Evolutionary conservation across 441 rosid species (phyloP).

Genomic region (Populus hybrid): DNA sequence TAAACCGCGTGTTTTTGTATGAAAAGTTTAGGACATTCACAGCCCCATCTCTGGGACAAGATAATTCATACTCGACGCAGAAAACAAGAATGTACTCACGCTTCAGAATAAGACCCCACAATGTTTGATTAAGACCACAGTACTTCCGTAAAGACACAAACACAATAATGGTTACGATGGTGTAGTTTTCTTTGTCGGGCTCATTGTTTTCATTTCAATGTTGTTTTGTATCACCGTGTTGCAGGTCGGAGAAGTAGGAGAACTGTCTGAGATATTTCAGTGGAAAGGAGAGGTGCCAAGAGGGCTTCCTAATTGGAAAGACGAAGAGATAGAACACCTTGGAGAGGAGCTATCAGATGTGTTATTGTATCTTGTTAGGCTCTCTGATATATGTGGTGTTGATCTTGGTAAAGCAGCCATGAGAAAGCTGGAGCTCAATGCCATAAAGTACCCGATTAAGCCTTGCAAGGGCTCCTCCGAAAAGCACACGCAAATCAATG

Average conservation of each 20-base stretch:
- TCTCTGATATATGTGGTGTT: constrained; percentile 36
- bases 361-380: constrained; percentile 37
- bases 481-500: constrained; percentile 2
- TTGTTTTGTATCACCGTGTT: neutral
- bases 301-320: constrained; percentile 38
- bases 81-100: neutral
- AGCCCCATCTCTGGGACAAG: neutral
- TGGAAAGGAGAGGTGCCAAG: constrained; percentile 42
- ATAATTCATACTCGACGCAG: neutral
- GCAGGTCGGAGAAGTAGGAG: constrained; percentile 40
- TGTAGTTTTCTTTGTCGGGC: neutral
- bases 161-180: neutral
- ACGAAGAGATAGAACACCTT: constrained; percentile 30
- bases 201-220: neutral
- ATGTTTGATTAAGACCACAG: neutral
- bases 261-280: constrained; percentile 39
- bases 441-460: constrained; percentile 32
- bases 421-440: constrained; percentile 31
- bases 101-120: neutral
- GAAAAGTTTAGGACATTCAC: neutral
- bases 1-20: neutral
- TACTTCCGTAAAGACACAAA: neutral
- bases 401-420: constrained; percentile 38
- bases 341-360: constrained; percentile 44
- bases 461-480: constrained; percentile 16